phyloP scores from a whole-genome alignment of 2,329 filamentous ascomycete species.

The Pseudogymnoascus sp. region DNA sequence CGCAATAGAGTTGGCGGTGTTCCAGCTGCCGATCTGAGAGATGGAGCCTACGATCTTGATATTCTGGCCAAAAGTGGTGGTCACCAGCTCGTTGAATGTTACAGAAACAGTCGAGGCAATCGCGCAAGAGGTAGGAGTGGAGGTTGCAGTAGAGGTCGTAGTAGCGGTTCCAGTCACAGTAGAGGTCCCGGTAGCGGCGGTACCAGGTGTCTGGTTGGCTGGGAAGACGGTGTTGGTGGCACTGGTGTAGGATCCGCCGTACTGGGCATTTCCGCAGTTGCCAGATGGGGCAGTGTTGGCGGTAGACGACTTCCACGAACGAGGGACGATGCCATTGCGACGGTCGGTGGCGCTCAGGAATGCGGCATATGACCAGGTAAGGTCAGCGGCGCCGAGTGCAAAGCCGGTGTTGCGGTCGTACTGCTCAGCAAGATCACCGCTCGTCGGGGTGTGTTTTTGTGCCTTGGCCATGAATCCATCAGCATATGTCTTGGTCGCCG shows the following conservation, averaged over 20 bases:
- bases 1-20: constrained; percentile 41
- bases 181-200: not conserved
- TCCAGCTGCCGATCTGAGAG: constrained; percentile 53
- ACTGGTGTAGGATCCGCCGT: constrained; percentile 40
- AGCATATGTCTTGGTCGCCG: constrained; percentile 50
- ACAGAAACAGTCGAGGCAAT: too few relatives aligned
- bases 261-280: constrained; percentile 26
- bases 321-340: constrained; percentile 45
- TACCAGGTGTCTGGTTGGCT: constrained; percentile 15
- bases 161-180: not conserved
- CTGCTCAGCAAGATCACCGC: constrained; percentile 56
- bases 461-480: constrained; percentile 46
- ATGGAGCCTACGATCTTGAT: constrained; percentile 56
- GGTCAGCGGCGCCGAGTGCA: constrained; percentile 45
- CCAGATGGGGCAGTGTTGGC: not conserved
- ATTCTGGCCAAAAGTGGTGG: constrained; percentile 51
- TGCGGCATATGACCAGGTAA: constrained; percentile 67
- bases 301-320: constrained; percentile 46
- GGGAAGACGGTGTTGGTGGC: constrained; percentile 40
- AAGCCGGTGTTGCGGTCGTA: too few relatives aligned
- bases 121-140: too few relatives aligned
- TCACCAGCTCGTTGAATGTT: constrained; percentile 46
- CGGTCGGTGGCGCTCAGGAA: constrained; percentile 55
- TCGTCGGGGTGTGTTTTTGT: constrained; percentile 41
- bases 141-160: too few relatives aligned